Conservation (phyloP, 1,284 basidiomycete species). For the Tilletia indica region DNA sequence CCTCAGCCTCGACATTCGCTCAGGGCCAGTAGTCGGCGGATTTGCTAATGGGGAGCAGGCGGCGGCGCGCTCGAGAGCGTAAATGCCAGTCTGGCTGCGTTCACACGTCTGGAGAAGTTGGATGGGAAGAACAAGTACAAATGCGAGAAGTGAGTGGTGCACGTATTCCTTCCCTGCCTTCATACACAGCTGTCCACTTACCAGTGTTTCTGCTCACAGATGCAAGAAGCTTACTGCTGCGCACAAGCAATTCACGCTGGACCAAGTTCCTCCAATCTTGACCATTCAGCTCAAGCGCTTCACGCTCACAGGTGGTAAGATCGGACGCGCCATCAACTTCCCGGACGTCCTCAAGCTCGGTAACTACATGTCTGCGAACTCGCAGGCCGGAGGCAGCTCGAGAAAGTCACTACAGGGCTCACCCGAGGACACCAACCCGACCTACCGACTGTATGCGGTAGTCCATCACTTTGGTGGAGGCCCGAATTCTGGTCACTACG, state of each 20-base stretch:
- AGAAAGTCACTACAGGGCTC: no score
- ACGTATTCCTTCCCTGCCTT: neutral
- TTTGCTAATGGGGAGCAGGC: neutral
- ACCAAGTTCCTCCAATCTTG: constrained; percentile 82
- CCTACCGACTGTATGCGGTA: constrained; percentile 86
- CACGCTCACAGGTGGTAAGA: constrained; percentile 69
- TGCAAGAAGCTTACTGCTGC: constrained; percentile 85
- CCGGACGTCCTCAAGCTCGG: constrained; percentile 74
- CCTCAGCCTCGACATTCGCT: constrained; percentile 62
- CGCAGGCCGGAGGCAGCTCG: constrained; percentile 41
- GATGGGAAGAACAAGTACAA: constrained; percentile 94
- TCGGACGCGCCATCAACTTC: constrained; percentile 74
- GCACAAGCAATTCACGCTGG: constrained; percentile 81
- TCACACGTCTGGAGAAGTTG: constrained; percentile 77
- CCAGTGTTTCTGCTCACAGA: constrained; percentile 58
- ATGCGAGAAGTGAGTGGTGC: constrained; percentile 76
- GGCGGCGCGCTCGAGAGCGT: constrained; percentile 60
- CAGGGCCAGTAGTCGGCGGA: neutral
- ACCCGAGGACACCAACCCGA: constrained; percentile 58
- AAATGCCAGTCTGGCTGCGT: constrained; percentile 75
- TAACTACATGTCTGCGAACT: constrained; percentile 77
- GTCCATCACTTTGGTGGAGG: constrained; percentile 90
- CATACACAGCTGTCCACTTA: neutral
- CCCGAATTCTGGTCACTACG: constrained; percentile 95
- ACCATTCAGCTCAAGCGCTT: constrained; percentile 98